Percentiles rank a stretch among this genome's conserved stretches.
These are phyloP conservation scores for Lentinula lateritia DNA, from an alignment of 768 basidiomycete species.

Conservation along the genomic window DNA sequence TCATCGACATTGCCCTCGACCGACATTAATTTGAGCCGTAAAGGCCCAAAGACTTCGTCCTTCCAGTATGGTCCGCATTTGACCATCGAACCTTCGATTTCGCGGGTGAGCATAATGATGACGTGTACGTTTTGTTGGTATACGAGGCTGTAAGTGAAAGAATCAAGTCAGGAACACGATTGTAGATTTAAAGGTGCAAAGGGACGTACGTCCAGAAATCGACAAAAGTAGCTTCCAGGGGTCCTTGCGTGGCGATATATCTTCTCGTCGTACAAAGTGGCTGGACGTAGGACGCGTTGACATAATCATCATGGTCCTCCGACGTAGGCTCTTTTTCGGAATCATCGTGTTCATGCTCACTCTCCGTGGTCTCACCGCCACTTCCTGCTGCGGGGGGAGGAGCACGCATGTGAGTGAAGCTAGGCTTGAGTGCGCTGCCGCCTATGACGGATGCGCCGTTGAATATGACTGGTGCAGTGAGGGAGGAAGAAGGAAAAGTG, in stretches of 20 bases:
- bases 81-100: constrained; percentile 80
- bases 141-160: constrained; percentile 48
- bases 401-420: not conserved
- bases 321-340: not conserved
- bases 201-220: constrained; percentile 90
- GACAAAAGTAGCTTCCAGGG: constrained; percentile 78
- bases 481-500: not conserved
- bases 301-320: constrained; percentile 74
- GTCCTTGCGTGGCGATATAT: constrained; percentile 97
- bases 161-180: not conserved
- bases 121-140: constrained; percentile 96
- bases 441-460: not conserved
- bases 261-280: constrained; percentile 75
- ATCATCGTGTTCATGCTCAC: constrained; percentile 3
- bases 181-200: not conserved
- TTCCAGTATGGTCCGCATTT: constrained; percentile 94
- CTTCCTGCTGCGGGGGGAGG: not conserved
- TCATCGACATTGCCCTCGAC: constrained; percentile 16
- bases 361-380: constrained; percentile 1
- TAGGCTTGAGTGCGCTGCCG: not conserved
- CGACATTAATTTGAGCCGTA: constrained; percentile 45
- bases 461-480: not conserved
- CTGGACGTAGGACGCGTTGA: constrained; percentile 93
- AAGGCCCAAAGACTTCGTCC: constrained; percentile 60
- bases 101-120: constrained; percentile 94